A percentile compares a stretch with the other conserved stretches of the same genome.
Conservation (phyloP, 1,284 basidiomycete genomes). For the Thelephora terrestris region DNA sequence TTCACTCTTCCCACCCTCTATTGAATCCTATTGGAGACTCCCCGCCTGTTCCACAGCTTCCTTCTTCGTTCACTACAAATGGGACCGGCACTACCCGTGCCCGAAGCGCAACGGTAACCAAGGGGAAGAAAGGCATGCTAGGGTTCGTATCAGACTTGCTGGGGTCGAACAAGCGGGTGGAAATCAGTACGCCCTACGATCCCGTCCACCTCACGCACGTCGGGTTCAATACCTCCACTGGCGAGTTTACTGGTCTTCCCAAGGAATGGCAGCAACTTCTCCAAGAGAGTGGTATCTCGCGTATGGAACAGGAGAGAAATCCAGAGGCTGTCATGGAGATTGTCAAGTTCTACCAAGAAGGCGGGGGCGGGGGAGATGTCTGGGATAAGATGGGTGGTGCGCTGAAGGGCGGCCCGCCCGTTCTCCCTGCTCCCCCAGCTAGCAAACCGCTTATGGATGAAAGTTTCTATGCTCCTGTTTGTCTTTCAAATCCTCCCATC, state of each 20-base stretch:
- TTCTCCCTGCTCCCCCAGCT: slow-evolving; percentile 18
- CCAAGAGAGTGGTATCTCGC: slow-evolving; percentile 85
- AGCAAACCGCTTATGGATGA: slow-evolving; percentile 16
- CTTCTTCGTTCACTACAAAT: slow-evolving; percentile 4
- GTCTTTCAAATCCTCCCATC: slow-evolving; percentile 15
- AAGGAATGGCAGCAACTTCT: slow-evolving; percentile 93
- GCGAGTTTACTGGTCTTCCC: slow-evolving; percentile 87
- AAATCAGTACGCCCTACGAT: slow-evolving; percentile 91
- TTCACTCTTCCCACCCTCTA: background rate
- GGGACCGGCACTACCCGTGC: slow-evolving; percentile 10
- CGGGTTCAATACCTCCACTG: slow-evolving; percentile 91
- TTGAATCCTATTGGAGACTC: background rate
- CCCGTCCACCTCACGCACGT: slow-evolving; percentile 94
- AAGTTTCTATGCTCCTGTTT: slow-evolving; percentile 41
- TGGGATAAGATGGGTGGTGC: slow-evolving; percentile 73
- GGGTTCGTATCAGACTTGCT: slow-evolving; percentile 69
- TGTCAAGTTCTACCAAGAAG: slow-evolving; percentile 86
- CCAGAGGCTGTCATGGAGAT: slow-evolving; percentile 93
- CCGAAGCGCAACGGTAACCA: slow-evolving; percentile 46
- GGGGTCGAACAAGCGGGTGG: slow-evolving; percentile 55
- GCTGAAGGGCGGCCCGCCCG: background rate
- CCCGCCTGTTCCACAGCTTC: background rate
- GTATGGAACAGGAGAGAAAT: slow-evolving; percentile 85
- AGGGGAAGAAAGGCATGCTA: slow-evolving; percentile 67
- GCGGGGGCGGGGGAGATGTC: slow-evolving; percentile 50